Evolutionary conservation across 2,329 filamentous ascomycete species (phyloP).

Genomic region (Colletotrichum lini): DNA sequence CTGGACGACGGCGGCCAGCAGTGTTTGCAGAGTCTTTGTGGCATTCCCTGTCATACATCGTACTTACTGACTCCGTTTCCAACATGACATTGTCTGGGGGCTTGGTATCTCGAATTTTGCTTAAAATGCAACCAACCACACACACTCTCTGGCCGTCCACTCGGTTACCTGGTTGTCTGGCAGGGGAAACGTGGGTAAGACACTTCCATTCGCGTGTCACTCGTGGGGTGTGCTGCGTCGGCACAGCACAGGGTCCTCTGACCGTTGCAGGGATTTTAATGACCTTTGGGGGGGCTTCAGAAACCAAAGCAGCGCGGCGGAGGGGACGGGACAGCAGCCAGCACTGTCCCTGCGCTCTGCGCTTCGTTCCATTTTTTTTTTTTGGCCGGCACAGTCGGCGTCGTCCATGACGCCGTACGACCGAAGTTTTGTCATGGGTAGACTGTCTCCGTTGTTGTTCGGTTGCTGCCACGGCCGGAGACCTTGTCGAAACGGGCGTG

Average conservation of each 20-base stretch:
- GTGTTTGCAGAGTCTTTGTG: constrained; percentile 25
- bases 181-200: constrained; percentile 39
- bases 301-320: constrained; percentile 19
- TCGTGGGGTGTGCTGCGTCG: constrained; percentile 14
- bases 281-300: constrained; percentile 21
- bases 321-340: not conserved
- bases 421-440: constrained; percentile 23
- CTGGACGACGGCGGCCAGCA: constrained; percentile 22
- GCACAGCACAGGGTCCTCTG: constrained; percentile 23
- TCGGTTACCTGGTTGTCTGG: constrained; percentile 8
- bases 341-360: constrained; percentile 7
- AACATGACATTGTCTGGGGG: constrained; percentile 28
- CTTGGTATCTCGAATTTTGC: constrained; percentile 23
- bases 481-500: constrained; percentile 38
- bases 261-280: constrained; percentile 39
- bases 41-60: constrained; percentile 13
- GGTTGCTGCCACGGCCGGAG: constrained; percentile 17
- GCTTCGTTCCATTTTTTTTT: not conserved
- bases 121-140: constrained; percentile 28
- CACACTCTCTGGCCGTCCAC: constrained; percentile 4
- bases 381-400: constrained; percentile 39
- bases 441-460: constrained; percentile 9
- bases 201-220: constrained; percentile 30
- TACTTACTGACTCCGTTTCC: constrained; percentile 31
- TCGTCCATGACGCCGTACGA: constrained; percentile 36